Evolutionary conservation across 805 yeast genomes (phyloP).

Genomic region (Osmozyma mogii): DNA sequence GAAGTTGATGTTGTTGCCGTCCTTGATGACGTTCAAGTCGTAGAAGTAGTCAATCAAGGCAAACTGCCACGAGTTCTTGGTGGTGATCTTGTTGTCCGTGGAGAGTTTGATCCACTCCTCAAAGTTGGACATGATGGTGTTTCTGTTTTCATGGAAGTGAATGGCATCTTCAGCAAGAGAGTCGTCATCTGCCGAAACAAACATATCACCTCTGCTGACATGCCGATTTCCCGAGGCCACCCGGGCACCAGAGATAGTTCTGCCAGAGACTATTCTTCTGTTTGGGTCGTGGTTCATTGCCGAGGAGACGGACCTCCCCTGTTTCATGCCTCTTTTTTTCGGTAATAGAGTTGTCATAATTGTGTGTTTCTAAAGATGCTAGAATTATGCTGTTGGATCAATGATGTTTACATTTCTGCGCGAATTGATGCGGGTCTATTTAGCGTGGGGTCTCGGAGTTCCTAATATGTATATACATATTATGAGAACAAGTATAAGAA

Average conservation of each 20-base stretch:
- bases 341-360: slow-evolving; percentile 13
- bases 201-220: slow-evolving; percentile 15
- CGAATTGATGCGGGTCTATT: slow-evolving; percentile 1
- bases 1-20: slow-evolving; percentile 72
- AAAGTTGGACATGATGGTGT: slow-evolving; percentile 27
- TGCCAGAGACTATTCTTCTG: too few species aligned
- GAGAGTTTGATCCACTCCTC: slow-evolving; percentile 67
- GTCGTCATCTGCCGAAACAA: slow-evolving; percentile 8
- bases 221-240: slow-evolving; percentile 6
- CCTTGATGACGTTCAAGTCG: slow-evolving; percentile 66
- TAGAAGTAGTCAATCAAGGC: slow-evolving; percentile 89
- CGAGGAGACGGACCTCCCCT: too few species aligned
- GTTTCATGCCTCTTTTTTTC: slow-evolving; percentile 15
- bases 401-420: slow-evolving; percentile 4
- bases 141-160: slow-evolving; percentile 32
- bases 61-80: slow-evolving; percentile 82
- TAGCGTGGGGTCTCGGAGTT: too few species aligned
- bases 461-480: too few species aligned
- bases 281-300: too few species aligned
- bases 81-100: slow-evolving; percentile 60
- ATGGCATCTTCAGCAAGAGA: slow-evolving; percentile 29
- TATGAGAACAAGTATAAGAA: too few species aligned
- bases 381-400: background rate
- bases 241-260: too few species aligned
- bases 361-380: too few species aligned